Percentiles rank a stretch among this genome's conserved stretches.
Conservation (phyloP, 192 early-diverging fungal species). For the Coemansia sp. region DNA sequence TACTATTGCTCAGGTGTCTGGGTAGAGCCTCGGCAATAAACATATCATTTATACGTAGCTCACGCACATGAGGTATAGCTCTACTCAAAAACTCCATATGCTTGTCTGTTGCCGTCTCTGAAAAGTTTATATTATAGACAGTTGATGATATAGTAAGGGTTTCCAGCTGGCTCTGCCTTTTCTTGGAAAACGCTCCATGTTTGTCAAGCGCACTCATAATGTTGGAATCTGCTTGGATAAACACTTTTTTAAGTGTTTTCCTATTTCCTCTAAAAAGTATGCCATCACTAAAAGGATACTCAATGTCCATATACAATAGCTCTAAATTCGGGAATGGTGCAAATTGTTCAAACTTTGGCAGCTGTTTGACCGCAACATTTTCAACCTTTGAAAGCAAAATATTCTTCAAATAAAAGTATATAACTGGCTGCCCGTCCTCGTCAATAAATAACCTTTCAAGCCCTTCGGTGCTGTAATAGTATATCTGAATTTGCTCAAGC, state of each 20-base stretch:
- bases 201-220: not conserved
- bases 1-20: not conserved
- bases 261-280: not conserved
- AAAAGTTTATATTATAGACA: not conserved
- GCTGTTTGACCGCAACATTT: not conserved
- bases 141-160: not conserved
- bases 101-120: not conserved
- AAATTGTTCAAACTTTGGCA: slow-evolving; percentile 11
- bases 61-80: not conserved
- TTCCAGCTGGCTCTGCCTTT: not conserved
- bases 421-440: not conserved
- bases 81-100: not conserved
- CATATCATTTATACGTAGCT: not conserved
- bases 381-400: not conserved
- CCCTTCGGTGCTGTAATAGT: not conserved
- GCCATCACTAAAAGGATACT: not conserved
- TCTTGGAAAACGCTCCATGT: not conserved
- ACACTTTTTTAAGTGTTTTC: not conserved
- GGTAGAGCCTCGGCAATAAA: not conserved
- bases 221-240: not conserved
- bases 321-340: not conserved
- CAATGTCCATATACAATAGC: not conserved
- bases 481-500: slow-evolving; percentile 1
- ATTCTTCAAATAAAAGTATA: not conserved
- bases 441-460: slow-evolving; percentile 4